A percentile compares a stretch with the other conserved stretches of the same genome.
These are phyloP conservation scores for Nannochloropsis gaditana DNA, from an alignment of 108 stramenopile species.

Conservation along the genomic window DNA sequence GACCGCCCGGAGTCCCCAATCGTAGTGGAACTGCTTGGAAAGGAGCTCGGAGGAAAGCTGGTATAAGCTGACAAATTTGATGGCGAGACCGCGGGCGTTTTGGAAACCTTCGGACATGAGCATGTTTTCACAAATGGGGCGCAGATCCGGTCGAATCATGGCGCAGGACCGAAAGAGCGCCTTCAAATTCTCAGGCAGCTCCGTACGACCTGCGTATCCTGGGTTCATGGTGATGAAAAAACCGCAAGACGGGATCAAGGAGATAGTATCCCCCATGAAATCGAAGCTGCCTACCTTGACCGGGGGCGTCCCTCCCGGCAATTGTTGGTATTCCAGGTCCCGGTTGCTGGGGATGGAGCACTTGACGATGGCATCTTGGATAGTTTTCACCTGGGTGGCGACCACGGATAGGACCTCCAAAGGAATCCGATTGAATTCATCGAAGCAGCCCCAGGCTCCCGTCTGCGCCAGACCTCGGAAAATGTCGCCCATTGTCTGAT, in stretches of 20 bases:
- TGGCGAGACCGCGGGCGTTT: slow-evolving; percentile 69
- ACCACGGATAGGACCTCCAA: slow-evolving; percentile 86
- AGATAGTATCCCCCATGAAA: slow-evolving; percentile 75
- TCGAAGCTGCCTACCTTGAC: slow-evolving; percentile 74
- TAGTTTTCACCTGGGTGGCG: slow-evolving; percentile 80
- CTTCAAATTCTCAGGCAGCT: slow-evolving; percentile 81
- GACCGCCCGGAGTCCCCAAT: slow-evolving; percentile 82
- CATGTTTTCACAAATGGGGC: slow-evolving; percentile 85
- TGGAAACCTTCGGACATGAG: slow-evolving; percentile 86
- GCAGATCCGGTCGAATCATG: slow-evolving; percentile 85
- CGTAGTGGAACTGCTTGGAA: slow-evolving; percentile 81
- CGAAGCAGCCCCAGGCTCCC: slow-evolving; percentile 86
- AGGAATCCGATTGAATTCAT: slow-evolving; percentile 85
- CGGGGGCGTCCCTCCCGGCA: slow-evolving; percentile 74
- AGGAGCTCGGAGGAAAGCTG: slow-evolving; percentile 71
- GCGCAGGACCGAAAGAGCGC: slow-evolving; percentile 82
- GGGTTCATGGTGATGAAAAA: slow-evolving; percentile 90
- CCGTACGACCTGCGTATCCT: slow-evolving; percentile 80
- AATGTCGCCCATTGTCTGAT: slow-evolving; percentile 81
- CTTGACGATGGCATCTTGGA: slow-evolving; percentile 78
- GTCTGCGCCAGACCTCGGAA: slow-evolving; percentile 80
- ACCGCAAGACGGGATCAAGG: slow-evolving; percentile 75
- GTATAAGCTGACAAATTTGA: slow-evolving; percentile 83
- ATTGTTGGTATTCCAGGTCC: slow-evolving; percentile 66
- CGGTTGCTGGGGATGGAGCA: slow-evolving; percentile 70